Percentiles rank a stretch among this genome's conserved stretches.
Evolutionary conservation across 1,139 yeast species (phyloP).

Genomic region (Nadsonia starkeyi-henricii): DNA sequence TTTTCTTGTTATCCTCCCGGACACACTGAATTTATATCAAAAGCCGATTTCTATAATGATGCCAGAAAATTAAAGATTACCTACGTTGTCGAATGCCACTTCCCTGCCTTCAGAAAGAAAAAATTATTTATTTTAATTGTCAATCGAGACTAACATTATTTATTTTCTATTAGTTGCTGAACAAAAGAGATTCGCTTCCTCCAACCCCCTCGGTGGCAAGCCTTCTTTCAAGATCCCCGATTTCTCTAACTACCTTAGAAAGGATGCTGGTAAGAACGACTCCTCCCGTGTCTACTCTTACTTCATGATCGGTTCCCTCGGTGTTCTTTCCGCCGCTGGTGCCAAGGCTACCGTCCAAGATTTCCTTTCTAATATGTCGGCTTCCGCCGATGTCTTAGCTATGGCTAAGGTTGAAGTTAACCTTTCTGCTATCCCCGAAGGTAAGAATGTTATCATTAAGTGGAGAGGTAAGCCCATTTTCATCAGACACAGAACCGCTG

Average conservation of each 20-base stretch:
- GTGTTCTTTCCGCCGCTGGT: slow-evolving; percentile 87
- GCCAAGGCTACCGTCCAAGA: slow-evolving; percentile 97
- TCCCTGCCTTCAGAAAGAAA: too few relatives aligned
- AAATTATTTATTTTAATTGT: too few relatives aligned
- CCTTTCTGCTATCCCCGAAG: slow-evolving; percentile 87
- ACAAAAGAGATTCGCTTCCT: slow-evolving; percentile 15
- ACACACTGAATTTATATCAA: too few relatives aligned
- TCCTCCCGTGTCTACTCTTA: slow-evolving; percentile 81
- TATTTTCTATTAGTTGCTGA: not conserved
- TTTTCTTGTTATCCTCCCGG: too few relatives aligned
- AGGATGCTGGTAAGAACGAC: slow-evolving; percentile 39
- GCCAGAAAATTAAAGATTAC: too few relatives aligned
- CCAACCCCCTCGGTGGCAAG: slow-evolving; percentile 31
- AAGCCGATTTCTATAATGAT: too few relatives aligned
- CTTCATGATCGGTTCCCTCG: slow-evolving; percentile 96
- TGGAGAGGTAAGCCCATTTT: slow-evolving; percentile 99
- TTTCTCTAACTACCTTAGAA: slow-evolving; percentile 68
- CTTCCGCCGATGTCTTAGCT: slow-evolving; percentile 97
- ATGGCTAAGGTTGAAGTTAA: slow-evolving; percentile 99
- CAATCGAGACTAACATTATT: not conserved
- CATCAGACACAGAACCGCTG: slow-evolving; percentile 94
- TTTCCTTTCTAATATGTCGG: slow-evolving; percentile 86
- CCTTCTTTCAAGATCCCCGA: slow-evolving; percentile 90
- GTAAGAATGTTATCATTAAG: slow-evolving; percentile 94
- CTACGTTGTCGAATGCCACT: too few relatives aligned